These are phyloP conservation scores for Xylaria longipes DNA, from an alignment of 495 filamentous ascomycete species.

Conservation along the genomic window DNA sequence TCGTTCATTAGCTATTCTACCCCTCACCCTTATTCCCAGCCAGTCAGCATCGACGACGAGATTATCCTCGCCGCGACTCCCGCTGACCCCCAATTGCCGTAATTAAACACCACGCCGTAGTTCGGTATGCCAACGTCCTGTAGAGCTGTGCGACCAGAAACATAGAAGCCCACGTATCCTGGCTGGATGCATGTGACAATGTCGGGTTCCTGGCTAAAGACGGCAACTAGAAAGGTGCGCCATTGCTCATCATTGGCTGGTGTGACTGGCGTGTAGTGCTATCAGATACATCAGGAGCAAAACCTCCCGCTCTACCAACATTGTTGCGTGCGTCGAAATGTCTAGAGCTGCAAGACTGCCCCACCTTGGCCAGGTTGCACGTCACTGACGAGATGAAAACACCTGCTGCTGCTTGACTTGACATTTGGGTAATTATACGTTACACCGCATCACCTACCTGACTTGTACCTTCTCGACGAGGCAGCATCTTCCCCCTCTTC, in stretches of 20 bases:
- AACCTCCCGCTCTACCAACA: slow-evolving; percentile 33
- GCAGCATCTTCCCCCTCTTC: not conserved
- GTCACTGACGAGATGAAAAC: slow-evolving; percentile 3
- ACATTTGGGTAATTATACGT: not conserved
- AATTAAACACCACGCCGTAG: not conserved
- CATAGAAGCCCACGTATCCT: not conserved
- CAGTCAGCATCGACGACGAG: not conserved
- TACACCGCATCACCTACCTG: not conserved
- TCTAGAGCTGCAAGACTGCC: not conserved
- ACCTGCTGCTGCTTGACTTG: not conserved
- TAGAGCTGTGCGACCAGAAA: not conserved
- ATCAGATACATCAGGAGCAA: slow-evolving; percentile 34
- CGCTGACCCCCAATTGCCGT: not conserved
- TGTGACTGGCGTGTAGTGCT: slow-evolving; percentile 2
- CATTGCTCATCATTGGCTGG: slow-evolving; percentile 24
- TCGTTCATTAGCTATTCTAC: too few relatives aligned
- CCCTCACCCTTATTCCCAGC: not conserved
- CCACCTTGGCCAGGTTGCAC: slow-evolving; percentile 8
- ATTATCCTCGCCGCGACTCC: not conserved
- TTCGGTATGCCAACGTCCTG: not conserved
- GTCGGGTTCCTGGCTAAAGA: slow-evolving; percentile 17
- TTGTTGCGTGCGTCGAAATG: not conserved
- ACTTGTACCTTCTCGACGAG: not conserved
- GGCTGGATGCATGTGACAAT: slow-evolving; percentile 5
- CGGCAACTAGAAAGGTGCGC: not conserved